Evolutionary conservation across 192 early-diverging fungal genomes (phyloP).

Genomic region (Umbelopsis sp.): DNA sequence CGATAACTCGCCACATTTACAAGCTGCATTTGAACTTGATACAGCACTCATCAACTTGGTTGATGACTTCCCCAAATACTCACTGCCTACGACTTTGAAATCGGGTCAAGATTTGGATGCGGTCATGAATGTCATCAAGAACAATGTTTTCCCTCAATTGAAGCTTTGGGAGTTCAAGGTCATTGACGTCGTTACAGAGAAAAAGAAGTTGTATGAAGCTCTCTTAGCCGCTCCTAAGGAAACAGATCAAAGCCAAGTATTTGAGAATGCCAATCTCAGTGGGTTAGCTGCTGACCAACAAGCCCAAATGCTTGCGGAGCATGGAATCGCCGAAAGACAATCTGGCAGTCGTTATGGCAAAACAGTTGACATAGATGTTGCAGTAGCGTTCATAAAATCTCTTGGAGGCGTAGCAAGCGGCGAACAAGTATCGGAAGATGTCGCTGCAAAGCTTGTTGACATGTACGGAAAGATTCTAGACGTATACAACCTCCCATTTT

Average conservation of each 20-base stretch:
- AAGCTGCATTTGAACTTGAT: conserved; percentile 92
- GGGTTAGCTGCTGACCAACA: conserved; percentile 49
- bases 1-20: conserved; percentile 90
- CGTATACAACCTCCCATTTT: conserved; percentile 85
- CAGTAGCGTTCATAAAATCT: conserved; percentile 52
- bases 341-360: conserved; percentile 62
- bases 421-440: neutral
- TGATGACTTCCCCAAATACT: conserved; percentile 52
- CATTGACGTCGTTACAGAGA: conserved; percentile 60
- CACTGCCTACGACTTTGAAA: conserved; percentile 56
- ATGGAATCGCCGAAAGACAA: conserved; percentile 36
- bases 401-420: conserved; percentile 8
- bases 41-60: conserved; percentile 80
- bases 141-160: conserved; percentile 59
- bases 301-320: conserved; percentile 44
- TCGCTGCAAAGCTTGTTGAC: conserved; percentile 42
- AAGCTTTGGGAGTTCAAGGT: conserved; percentile 92
- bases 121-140: conserved; percentile 61
- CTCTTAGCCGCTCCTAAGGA: conserved; percentile 21
- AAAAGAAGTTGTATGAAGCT: conserved; percentile 45
- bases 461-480: conserved; percentile 71
- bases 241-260: neutral
- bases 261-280: conserved; percentile 18
- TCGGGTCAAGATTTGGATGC: conserved; percentile 67
- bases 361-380: conserved; percentile 48